These are phyloP conservation scores for Floccularia luteovirens DNA, from an alignment of 768 basidiomycete species.

Conservation along the genomic window DNA sequence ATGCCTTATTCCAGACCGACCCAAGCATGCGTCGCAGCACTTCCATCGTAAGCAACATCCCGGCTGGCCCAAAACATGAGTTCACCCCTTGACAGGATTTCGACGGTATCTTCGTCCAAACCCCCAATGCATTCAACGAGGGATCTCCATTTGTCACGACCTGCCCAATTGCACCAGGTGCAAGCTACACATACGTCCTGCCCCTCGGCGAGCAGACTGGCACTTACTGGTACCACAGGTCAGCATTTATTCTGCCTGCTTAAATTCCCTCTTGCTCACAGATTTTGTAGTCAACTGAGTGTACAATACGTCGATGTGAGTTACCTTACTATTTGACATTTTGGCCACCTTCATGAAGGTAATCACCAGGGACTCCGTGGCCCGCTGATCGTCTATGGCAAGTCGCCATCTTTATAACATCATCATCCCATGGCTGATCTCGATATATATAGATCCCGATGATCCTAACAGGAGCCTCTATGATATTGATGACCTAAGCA, in stretches of 20 bases:
- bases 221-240: constrained; percentile 25
- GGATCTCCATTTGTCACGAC: constrained; percentile 18
- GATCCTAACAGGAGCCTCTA: constrained; percentile 6
- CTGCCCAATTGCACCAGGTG: constrained; percentile 21
- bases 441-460: constrained; percentile 9
- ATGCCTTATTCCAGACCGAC: constrained; percentile 7
- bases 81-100: constrained; percentile 9
- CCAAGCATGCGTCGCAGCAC: constrained; percentile 14
- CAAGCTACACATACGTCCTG: constrained; percentile 19
- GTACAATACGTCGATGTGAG: constrained; percentile 13
- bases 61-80: background rate
- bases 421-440: background rate
- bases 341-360: background rate
- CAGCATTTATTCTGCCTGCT: too few relatives aligned
- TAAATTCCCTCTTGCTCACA: too few relatives aligned
- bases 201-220: constrained; percentile 17
- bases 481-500: constrained; percentile 10
- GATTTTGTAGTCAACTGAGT: constrained; percentile 11
- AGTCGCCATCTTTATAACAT: background rate
- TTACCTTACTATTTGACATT: background rate
- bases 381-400: constrained; percentile 19
- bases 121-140: constrained; percentile 13
- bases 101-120: constrained; percentile 15
- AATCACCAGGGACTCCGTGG: constrained; percentile 13
- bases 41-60: constrained; percentile 6